These are phyloP conservation scores for Murraya paniculata DNA, from an alignment of 345 rosid genomes.

Conservation along the genomic window DNA sequence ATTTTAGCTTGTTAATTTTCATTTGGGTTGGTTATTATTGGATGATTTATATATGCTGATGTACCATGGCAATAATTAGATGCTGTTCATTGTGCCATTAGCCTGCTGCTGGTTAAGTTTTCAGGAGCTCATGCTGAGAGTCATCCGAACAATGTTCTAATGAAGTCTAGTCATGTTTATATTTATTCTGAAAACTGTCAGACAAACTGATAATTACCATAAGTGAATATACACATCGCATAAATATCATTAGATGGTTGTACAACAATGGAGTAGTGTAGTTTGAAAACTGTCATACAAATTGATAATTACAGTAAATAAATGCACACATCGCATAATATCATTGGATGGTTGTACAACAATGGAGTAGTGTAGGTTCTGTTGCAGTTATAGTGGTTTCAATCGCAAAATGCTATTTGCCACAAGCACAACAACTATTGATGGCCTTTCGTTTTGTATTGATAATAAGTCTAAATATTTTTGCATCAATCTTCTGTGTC, in stretches of 20 bases:
- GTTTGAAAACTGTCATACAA: background rate
- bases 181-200: background rate
- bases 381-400: background rate
- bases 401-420: background rate
- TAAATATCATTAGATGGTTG: too few relatives aligned
- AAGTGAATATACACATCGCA: too few relatives aligned
- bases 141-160: background rate
- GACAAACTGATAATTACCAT: too few relatives aligned
- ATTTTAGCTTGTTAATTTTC: background rate
- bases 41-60: background rate
- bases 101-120: background rate
- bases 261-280: too few relatives aligned
- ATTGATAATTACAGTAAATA: background rate
- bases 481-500: background rate
- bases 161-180: background rate
- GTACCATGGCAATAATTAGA: background rate
- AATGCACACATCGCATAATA: background rate
- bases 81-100: background rate
- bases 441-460: background rate
- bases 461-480: background rate
- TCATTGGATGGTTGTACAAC: background rate
- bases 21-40: background rate
- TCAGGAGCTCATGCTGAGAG: background rate
- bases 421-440: background rate
- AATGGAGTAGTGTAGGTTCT: background rate